Conservation (phyloP, 2,329 filamentous ascomycete species). For the Neonectria ditissima region DNA sequence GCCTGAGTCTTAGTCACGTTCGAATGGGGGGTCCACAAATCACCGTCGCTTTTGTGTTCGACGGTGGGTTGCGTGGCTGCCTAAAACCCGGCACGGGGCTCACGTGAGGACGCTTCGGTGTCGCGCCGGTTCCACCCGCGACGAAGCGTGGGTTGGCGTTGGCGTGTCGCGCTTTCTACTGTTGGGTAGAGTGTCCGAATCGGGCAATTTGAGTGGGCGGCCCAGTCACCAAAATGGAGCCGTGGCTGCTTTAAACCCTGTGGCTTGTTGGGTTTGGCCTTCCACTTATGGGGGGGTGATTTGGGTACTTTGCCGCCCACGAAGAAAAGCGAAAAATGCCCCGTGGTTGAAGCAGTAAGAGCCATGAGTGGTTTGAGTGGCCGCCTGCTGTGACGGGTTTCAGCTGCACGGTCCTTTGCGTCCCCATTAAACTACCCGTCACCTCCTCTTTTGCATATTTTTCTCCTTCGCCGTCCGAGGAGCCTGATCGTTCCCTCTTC, state of each 20-base stretch:
- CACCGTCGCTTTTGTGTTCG: background rate
- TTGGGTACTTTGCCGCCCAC: slow-evolving; percentile 7
- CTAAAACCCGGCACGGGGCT: slow-evolving; percentile 40
- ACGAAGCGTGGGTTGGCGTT: slow-evolving; percentile 34
- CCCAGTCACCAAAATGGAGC: background rate
- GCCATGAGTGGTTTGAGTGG: slow-evolving; percentile 6
- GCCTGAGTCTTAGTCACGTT: slow-evolving; percentile 29
- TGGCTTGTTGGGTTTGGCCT: background rate
- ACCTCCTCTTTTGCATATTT: slow-evolving; percentile 15
- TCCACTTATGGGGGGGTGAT: background rate
- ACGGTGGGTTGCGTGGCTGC: slow-evolving; percentile 43
- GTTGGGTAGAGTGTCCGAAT: slow-evolving; percentile 10
- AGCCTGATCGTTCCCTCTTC: background rate
- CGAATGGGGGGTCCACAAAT: background rate
- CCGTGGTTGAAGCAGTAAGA: background rate
- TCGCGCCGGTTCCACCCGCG: slow-evolving; percentile 47
- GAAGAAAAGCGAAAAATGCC: background rate
- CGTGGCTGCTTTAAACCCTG: background rate
- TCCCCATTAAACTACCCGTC: slow-evolving; percentile 9
- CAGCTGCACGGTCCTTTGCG: slow-evolving; percentile 19
- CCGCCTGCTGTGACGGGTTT: slow-evolving; percentile 19
- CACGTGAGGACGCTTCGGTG: slow-evolving; percentile 53
- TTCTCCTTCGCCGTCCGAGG: slow-evolving; percentile 3
- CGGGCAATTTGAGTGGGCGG: slow-evolving; percentile 9
- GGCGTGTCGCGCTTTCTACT: slow-evolving; percentile 23